phyloP scores from a whole-genome alignment of 2,329 filamentous ascomycete genomes.

The Cadophora malorum region DNA sequence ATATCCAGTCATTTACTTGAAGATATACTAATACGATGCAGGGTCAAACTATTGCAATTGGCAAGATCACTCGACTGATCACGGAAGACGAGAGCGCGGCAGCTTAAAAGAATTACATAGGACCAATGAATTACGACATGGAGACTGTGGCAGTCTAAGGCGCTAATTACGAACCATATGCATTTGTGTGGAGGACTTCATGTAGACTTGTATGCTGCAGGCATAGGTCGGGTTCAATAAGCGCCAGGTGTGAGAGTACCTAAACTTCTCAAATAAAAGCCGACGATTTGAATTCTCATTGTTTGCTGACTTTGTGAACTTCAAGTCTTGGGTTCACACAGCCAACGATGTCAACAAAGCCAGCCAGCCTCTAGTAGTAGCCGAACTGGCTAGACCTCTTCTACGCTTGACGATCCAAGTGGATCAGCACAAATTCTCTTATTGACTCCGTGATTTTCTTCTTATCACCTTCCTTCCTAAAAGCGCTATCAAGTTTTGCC shows the following conservation, averaged over 20 bases:
- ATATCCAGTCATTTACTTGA: constrained; percentile 34
- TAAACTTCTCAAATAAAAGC: constrained; percentile 17
- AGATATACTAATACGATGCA: constrained; percentile 49
- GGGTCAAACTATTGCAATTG: constrained; percentile 99
- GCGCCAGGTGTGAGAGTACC: constrained; percentile 13
- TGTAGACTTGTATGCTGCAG: constrained; percentile 17
- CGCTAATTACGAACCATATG: constrained; percentile 9
- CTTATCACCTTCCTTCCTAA: not conserved
- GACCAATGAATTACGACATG: constrained; percentile 12
- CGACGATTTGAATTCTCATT: not conserved
- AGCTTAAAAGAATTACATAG: constrained; percentile 31
- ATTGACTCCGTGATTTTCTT: not conserved
- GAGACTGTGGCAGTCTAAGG: constrained; percentile 6
- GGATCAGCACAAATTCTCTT: no score
- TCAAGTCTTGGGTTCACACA: not conserved
- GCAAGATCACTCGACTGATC: constrained; percentile 95
- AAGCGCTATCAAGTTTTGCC: not conserved
- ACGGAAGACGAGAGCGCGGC: constrained; percentile 44
- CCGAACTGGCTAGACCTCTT: not conserved
- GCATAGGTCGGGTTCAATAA: constrained; percentile 5
- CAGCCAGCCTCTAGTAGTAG: not conserved
- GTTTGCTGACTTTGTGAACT: not conserved
- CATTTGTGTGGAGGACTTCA: constrained; percentile 17
- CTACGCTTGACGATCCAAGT: not conserved
- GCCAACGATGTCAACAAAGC: not conserved